These are phyloP conservation scores for Cystobasidium ongulense DNA, from an alignment of 768 basidiomycete genomes.

Conservation along the genomic window DNA sequence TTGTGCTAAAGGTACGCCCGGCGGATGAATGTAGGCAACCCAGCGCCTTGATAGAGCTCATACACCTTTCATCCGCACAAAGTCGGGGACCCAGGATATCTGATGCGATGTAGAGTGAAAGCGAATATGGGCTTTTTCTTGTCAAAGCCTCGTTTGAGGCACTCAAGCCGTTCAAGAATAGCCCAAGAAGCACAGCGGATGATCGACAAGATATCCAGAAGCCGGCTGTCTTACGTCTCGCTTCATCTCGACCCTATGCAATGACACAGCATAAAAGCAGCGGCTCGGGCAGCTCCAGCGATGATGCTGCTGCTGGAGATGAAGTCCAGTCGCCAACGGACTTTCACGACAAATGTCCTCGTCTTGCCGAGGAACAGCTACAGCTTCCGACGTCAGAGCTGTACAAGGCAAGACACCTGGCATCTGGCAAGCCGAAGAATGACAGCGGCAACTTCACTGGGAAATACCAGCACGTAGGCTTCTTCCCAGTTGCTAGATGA, in stretches of 20 bases:
- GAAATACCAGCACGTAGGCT: constrained; percentile 19
- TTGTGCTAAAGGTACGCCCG: no score
- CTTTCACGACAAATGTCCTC: constrained; percentile 30
- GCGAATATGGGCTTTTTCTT: no score
- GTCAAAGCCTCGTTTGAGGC: no score
- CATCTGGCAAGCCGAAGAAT: constrained; percentile 9
- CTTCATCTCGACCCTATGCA: not conserved
- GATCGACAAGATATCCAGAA: no score
- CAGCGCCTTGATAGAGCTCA: no score
- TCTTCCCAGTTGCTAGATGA: constrained; percentile 26
- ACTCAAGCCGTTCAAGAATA: no score
- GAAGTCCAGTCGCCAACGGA: not conserved
- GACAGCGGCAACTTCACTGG: constrained; percentile 24
- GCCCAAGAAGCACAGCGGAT: no score
- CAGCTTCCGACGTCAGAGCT: constrained; percentile 37
- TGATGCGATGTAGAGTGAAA: no score
- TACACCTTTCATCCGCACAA: no score
- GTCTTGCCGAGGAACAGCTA: constrained; percentile 32
- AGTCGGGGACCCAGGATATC: no score
- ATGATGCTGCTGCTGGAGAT: not conserved
- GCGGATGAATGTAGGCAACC: no score
- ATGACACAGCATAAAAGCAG: not conserved
- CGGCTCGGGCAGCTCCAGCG: not conserved
- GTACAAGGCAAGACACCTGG: constrained; percentile 34
- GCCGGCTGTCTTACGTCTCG: no score